A percentile compares a stretch with the other conserved stretches of the same genome.
These are phyloP conservation scores for Coffea canephora DNA, from an alignment of 257 asterid species.

Conservation along the genomic window DNA sequence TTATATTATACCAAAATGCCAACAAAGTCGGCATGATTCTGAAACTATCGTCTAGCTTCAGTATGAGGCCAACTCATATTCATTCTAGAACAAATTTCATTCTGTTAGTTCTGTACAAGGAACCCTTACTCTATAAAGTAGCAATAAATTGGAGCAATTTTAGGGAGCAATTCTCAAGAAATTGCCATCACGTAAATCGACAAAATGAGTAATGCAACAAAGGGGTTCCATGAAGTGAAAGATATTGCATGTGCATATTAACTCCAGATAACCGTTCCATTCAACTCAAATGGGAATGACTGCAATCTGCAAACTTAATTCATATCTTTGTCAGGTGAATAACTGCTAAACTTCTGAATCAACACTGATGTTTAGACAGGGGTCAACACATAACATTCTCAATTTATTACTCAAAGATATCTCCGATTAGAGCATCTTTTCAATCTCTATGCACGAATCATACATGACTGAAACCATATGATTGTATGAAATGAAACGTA, in stretches of 20 bases:
- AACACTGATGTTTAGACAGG: neutral
- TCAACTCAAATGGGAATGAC: neutral
- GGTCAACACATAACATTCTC: neutral
- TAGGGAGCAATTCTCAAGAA: neutral
- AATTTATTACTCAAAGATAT: neutral
- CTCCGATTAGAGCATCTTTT: neutral
- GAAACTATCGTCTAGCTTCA: neutral
- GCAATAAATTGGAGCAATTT: neutral
- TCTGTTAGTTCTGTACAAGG: neutral
- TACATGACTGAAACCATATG: neutral
- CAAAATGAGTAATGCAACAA: neutral
- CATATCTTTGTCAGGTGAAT: neutral
- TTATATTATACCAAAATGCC: no score
- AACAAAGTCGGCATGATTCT: neutral
- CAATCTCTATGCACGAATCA: neutral
- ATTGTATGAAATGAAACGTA: neutral
- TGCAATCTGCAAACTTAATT: no score
- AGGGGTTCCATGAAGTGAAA: neutral
- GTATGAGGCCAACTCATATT: neutral
- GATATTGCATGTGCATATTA: neutral
- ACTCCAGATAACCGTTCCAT: neutral
- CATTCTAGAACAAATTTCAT: neutral
- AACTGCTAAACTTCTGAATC: no score
- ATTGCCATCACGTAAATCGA: neutral
- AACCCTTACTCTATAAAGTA: neutral